Percentiles rank a stretch among this genome's conserved stretches.
These are phyloP conservation scores for Globisporangium parvum DNA, from an alignment of 352 stramenopile species.

Conservation along the genomic window DNA sequence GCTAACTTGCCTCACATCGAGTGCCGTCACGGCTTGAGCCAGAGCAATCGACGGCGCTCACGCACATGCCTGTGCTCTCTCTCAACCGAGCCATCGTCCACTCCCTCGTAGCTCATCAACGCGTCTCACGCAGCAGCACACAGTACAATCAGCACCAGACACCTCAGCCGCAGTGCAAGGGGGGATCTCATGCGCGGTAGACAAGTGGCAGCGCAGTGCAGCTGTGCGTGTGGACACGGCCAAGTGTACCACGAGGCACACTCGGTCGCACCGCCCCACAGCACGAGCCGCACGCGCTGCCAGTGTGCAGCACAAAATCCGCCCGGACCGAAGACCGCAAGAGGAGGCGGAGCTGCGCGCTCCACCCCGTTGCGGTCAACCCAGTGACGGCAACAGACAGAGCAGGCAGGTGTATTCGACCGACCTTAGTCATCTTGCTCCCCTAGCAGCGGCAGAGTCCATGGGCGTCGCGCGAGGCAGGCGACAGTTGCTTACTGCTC, in stretches of 20 bases:
- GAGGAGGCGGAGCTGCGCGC: slow-evolving; percentile 8
- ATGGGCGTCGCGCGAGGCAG: slow-evolving; percentile 11
- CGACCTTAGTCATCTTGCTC: slow-evolving; percentile 10
- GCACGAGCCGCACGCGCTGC: slow-evolving; percentile 9
- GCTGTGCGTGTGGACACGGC: not conserved
- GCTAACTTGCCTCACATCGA: too few relatives aligned
- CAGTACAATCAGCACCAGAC: not conserved
- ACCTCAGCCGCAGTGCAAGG: slow-evolving; percentile 1
- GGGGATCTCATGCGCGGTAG: slow-evolving; percentile 44
- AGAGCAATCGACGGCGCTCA: too few relatives aligned
- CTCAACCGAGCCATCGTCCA: too few relatives aligned
- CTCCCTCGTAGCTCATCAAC: too few relatives aligned
- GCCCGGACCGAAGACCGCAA: slow-evolving; percentile 89
- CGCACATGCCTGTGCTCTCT: too few relatives aligned
- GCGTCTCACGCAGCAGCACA: not conserved
- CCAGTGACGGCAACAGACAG: slow-evolving; percentile 77
- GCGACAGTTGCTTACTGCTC: slow-evolving; percentile 33
- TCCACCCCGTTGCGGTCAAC: slow-evolving; percentile 55
- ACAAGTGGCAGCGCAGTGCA: not conserved
- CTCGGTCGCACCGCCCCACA: slow-evolving; percentile 6
- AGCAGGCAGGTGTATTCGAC: slow-evolving; percentile 19
- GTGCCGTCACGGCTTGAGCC: too few relatives aligned
- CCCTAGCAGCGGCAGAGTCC: slow-evolving; percentile 21
- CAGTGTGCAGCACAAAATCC: slow-evolving; percentile 70
- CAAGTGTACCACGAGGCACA: not conserved